A percentile compares a stretch with the other conserved stretches of the same genome.
Conservation (phyloP, 75 land plant genomes). For the Gnetum montanum region DNA sequence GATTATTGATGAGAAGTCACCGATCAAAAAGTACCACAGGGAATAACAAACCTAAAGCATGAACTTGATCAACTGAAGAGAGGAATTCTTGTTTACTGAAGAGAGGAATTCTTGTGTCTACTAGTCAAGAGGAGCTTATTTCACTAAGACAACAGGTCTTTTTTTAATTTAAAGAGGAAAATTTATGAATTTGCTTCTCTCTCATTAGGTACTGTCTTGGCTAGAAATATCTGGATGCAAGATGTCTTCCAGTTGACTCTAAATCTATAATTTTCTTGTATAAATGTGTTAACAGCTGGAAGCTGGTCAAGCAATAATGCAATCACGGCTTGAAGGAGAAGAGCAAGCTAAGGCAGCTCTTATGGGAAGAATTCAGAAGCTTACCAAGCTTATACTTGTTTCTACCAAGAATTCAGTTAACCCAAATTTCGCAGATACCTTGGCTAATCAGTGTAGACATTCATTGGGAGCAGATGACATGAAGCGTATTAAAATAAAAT, state of each 20-base stretch:
- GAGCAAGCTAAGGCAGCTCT: slow-evolving; percentile 82
- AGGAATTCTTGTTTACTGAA: slow-evolving; percentile 42
- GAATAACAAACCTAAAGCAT: slow-evolving; percentile 64
- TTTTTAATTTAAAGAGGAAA: no score
- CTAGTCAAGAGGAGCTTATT: slow-evolving; percentile 61
- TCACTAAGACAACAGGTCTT: slow-evolving; percentile 60
- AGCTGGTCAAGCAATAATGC: slow-evolving; percentile 87
- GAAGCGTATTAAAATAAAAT: not conserved
- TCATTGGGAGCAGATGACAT: slow-evolving; percentile 61
- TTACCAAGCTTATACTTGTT: slow-evolving; percentile 75
- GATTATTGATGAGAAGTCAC: slow-evolving; percentile 90
- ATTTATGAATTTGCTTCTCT: not conserved
- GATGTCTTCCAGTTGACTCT: slow-evolving; percentile 2
- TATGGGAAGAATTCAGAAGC: slow-evolving; percentile 79
- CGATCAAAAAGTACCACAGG: slow-evolving; percentile 85
- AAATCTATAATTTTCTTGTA: not conserved
- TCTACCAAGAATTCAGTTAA: slow-evolving; percentile 66
- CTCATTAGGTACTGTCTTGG: no score
- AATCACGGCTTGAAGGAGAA: slow-evolving; percentile 77
- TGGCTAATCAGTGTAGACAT: slow-evolving; percentile 33
- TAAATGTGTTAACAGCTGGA: slow-evolving; percentile 41
- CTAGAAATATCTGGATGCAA: no score
- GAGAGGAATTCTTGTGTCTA: slow-evolving; percentile 26
- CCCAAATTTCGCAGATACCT: slow-evolving; percentile 23
- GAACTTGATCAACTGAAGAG: slow-evolving; percentile 70